Evolutionary conservation across 1,284 basidiomycete genomes (phyloP), one percentile per base, ranked within the genome.

Genomic region (Sanghuangporus sanghuang): DNA sequence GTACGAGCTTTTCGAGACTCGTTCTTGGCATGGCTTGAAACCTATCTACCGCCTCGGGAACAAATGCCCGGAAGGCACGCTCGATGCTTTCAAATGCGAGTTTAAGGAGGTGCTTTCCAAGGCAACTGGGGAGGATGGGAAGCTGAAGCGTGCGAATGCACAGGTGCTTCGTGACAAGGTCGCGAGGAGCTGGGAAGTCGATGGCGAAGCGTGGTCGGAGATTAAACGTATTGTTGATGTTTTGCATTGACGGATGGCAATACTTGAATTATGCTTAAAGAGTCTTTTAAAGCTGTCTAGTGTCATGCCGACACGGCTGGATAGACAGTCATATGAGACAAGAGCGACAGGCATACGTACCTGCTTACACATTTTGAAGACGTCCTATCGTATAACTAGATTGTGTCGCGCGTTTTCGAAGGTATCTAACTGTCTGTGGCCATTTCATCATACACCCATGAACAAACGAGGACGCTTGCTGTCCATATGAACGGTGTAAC

Each of bases 1-100:
- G 9, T 72, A 73, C 63, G 71, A 73, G 68, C 65, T 73, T 6
- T 50, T 71, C 55, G 71, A 73, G 55, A 67, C 69, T 16, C 70
- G 72, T 18, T 68, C 38, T 12, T 70, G 70, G 9, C 56, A 68
- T 52, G 70, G 69, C 3, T 59, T 69, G 21, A 59, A 59, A 50
- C 69, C 68, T 61, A 55, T 68, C 16, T 57, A 62, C 38, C 56
- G 62, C 8, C 57, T 63, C 5, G 49, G 57, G 7, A 32, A 46
- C 36, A 46, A 56, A 23, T 18, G 35, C 3, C 56, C 62, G 9
- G 32, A 58, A 39, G 62, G 62, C 4, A 59, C 62, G n/a, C 21
- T 63, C 23, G 62, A 63, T 11, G 46, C 62, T 18, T 5, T 59
- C 12, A 38, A 23, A 42, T 2, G 44, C 14, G 62, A 59, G 50